Percentiles rank a stretch among this genome's conserved stretches.
phyloP scores from a whole-genome alignment of 805 yeast genomes.

The Teunomyces lycoperdinae region DNA sequence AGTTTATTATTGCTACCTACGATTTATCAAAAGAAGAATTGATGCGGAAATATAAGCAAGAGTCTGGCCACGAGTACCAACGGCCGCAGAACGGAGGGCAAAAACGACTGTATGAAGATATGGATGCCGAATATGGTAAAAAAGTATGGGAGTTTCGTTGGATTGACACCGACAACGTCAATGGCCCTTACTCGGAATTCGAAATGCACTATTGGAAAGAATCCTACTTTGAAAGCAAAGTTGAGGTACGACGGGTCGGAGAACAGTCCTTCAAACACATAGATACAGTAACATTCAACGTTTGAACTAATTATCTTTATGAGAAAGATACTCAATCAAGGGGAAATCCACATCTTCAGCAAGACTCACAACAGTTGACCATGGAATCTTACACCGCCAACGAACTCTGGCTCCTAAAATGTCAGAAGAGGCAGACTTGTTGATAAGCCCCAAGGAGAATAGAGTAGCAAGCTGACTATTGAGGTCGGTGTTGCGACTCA shows the following conservation, averaged over 20 bases:
- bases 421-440: conserved; percentile 46
- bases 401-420: conserved; percentile 63
- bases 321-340: conserved; percentile 53
- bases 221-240: conserved; percentile 47
- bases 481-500: conserved; percentile 46
- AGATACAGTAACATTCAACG: conserved; percentile 19
- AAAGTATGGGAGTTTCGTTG: conserved; percentile 51
- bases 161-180: conserved; percentile 39
- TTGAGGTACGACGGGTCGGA: conserved; percentile 36
- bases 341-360: conserved; percentile 66
- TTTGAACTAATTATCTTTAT: neutral
- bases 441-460: conserved; percentile 49
- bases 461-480: conserved; percentile 59
- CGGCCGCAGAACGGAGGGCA: conserved; percentile 9
- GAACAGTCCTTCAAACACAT: conserved; percentile 24
- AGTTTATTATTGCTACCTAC: conserved; percentile 45
- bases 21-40: conserved; percentile 58
- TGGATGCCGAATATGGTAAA: conserved; percentile 23
- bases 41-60: conserved; percentile 39
- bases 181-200: conserved; percentile 49
- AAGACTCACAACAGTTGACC: conserved; percentile 59
- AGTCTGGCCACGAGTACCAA: conserved; percentile 39
- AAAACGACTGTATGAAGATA: conserved; percentile 21
- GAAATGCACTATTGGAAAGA: conserved; percentile 58
- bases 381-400: conserved; percentile 77